phyloP scores from a whole-genome alignment of 2,329 filamentous ascomycete species.

The Tricladium varicosporioides region DNA sequence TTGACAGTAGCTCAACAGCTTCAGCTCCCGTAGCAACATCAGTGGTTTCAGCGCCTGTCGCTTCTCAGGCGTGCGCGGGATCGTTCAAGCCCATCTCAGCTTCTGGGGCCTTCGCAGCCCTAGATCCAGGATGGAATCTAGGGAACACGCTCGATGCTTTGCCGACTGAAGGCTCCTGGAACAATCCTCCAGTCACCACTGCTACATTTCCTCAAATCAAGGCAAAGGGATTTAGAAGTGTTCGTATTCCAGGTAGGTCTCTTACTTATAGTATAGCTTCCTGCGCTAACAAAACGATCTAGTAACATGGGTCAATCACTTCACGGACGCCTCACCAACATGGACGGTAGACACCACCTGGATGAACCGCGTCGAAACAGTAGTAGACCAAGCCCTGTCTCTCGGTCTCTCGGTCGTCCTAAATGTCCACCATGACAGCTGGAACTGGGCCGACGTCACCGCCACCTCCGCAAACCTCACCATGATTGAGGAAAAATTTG shows the following conservation, averaged over 20 bases:
- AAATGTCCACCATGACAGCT: slow-evolving; percentile 60
- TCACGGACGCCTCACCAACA: slow-evolving; percentile 46
- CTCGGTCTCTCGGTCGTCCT: slow-evolving; percentile 52
- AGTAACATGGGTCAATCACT: slow-evolving; percentile 60
- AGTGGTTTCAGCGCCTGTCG: not conserved
- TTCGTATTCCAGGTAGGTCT: slow-evolving; percentile 49
- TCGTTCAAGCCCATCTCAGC: slow-evolving; percentile 24
- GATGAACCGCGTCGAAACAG: slow-evolving; percentile 56
- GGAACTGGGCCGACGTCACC: slow-evolving; percentile 56
- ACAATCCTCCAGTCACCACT: slow-evolving; percentile 50
- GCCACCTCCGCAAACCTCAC: slow-evolving; percentile 44
- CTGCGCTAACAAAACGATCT: slow-evolving; percentile 2
- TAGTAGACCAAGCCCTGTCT: slow-evolving; percentile 53
- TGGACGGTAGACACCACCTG: slow-evolving; percentile 54
- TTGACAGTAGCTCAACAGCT: not conserved
- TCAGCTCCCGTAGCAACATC: not conserved
- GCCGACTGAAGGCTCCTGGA: slow-evolving; percentile 57
- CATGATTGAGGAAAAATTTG: slow-evolving; percentile 55
- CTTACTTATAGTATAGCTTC: not conserved
- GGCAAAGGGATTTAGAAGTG: slow-evolving; percentile 53
- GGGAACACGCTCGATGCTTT: slow-evolving; percentile 59
- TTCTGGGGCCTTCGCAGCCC: slow-evolving; percentile 38
- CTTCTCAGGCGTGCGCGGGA: slow-evolving; percentile 14
- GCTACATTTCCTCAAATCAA: slow-evolving; percentile 52
- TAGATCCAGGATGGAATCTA: slow-evolving; percentile 59